These are phyloP conservation scores for Colletotrichum salicis DNA, from an alignment of 2,329 filamentous ascomycete genomes.

Conservation along the genomic window DNA sequence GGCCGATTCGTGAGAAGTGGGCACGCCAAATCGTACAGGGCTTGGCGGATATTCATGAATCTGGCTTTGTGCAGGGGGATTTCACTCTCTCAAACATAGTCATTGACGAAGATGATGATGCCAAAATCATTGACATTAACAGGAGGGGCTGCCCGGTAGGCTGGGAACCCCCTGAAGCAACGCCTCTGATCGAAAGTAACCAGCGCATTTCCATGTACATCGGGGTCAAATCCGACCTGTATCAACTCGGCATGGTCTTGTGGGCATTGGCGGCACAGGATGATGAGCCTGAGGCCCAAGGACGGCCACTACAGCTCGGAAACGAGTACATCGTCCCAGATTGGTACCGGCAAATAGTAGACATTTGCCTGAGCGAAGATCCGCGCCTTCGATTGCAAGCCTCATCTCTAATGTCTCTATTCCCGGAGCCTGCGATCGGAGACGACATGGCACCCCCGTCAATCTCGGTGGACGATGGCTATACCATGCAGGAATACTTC, in stretches of 20 bases:
- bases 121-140: conserved; percentile 99
- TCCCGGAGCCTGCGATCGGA: conserved; percentile 58
- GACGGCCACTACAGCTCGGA: conserved; percentile 73
- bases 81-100: conserved; percentile 98
- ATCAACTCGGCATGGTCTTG: conserved; percentile 95
- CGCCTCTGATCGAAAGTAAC: conserved; percentile 83
- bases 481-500: conserved; percentile 51
- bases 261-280: conserved; percentile 90
- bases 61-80: conserved; percentile 96
- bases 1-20: conserved; percentile 84
- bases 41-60: conserved; percentile 91
- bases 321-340: conserved; percentile 73
- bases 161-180: conserved; percentile 96
- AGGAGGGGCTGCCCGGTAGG: conserved; percentile 95
- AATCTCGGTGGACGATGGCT: conserved; percentile 54
- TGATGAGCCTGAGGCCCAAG: conserved; percentile 87
- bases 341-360: conserved; percentile 82
- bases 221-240: conserved; percentile 96
- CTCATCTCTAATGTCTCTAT: conserved; percentile 74
- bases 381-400: conserved; percentile 81
- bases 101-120: conserved; percentile 83
- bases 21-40: conserved; percentile 90
- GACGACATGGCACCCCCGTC: conserved; percentile 41
- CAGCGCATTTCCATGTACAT: conserved; percentile 97
- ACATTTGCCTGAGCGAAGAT: conserved; percentile 78